phyloP scores from a whole-genome alignment of 345 rosid species.

The Sisymbrium irio region DNA sequence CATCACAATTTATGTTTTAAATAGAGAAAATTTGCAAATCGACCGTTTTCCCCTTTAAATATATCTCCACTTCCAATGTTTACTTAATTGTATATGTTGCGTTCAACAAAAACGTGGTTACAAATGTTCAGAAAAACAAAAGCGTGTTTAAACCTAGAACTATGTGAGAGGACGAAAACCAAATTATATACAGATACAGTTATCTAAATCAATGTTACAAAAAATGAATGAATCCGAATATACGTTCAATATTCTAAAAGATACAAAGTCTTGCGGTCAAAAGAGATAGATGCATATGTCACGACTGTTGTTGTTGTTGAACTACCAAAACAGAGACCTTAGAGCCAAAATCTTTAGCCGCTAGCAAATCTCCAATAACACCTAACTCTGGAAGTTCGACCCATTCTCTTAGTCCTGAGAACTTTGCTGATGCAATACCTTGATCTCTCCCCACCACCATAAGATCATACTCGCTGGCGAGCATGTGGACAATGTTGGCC shows the following conservation, averaged over 20 bases:
- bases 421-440: not conserved
- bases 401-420: slow-evolving; percentile 21
- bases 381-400: slow-evolving; percentile 29
- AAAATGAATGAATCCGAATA: not conserved
- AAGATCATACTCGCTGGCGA: not conserved
- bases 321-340: slow-evolving; percentile 27
- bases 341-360: slow-evolving; percentile 19
- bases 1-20: no score
- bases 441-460: slow-evolving; percentile 29
- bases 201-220: not conserved
- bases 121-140: no score
- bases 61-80: no score
- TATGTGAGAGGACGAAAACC: not conserved
- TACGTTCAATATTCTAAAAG: not conserved
- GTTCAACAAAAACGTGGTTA: not conserved
- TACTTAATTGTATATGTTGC: not conserved
- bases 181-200: not conserved
- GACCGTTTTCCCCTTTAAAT: no score
- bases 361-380: slow-evolving; percentile 24
- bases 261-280: not conserved
- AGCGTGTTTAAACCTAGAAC: no score
- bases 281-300: not conserved
- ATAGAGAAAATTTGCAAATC: no score
- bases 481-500: not conserved
- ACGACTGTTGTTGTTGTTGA: slow-evolving; percentile 9